Base-by-base conservation (phyloP, 1,284 basidiomycete species). In the Fomes fomentarius region DNA sequence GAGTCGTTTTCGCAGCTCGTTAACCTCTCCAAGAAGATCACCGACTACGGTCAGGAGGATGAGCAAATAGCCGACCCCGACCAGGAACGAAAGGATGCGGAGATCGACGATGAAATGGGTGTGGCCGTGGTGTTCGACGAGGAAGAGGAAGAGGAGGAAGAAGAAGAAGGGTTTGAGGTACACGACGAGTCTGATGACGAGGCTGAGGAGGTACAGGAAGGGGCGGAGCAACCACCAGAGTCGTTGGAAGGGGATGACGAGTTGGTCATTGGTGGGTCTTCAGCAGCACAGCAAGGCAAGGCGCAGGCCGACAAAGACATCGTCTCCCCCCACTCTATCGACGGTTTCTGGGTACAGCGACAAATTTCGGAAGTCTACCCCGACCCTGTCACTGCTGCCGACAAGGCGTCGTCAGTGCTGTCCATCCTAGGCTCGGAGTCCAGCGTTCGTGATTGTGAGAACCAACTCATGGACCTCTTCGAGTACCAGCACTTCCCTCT, bases 321-420 rank as follows among this genome's bases (percentile, higher is more conserved):
- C 51, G 85, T 99, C 40, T 89, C 93, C 0, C 94, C 95, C 0
- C 94, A 96, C 63, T 83, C 91, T 43, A 88, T 99, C 63, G 96
- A 99, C 70, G 96, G 88, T 30, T 99, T 98, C 83, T 99, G 96
- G 95, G 92, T 99, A 0, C 97, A 99, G 69, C 88, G 96, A 4
- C 91, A 96, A 56, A 87, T 99, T 55, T 87, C 92, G 0, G 86
- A 92, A 66, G 82, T 94, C 31, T 98, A 98, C 69, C 83, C 94
- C 3, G 97, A 99, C 70, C 94, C 95, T 1, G 90, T 96, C 63
- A 96, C 96, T 28, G 92, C 95, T 1, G 89, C 94, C 56, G 92
- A 95, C 71, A 96, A 99, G 69, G 93, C 97, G 0, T 76, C 89
- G 1, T 78, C 87, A 11, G 94, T 96, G 0, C 86, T 99, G 53